Evolutionary conservation across 192 early-diverging fungal species (phyloP).

Genomic region (Coemansia sp.): DNA sequence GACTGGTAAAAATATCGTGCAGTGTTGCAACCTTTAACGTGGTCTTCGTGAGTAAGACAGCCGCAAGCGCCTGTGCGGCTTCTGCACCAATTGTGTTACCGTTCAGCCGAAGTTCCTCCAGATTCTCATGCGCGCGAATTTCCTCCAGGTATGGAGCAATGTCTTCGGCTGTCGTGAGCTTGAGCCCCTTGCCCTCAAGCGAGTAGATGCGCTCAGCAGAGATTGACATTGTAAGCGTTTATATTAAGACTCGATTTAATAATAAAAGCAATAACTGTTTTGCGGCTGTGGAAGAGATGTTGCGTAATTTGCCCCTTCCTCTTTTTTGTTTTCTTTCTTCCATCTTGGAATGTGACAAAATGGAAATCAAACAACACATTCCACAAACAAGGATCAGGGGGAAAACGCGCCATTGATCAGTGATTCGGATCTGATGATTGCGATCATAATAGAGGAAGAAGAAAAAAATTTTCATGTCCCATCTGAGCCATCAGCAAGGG

Average conservation of each 20-base stretch:
- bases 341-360: neutral
- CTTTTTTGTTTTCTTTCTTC: neutral
- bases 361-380: neutral
- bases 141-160: conserved; percentile 73
- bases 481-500: neutral
- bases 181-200: conserved; percentile 86
- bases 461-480: neutral
- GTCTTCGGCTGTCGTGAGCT: conserved; percentile 83
- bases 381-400: conserved; percentile 1
- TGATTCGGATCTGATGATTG: neutral
- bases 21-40: conserved; percentile 80
- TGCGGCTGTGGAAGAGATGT: neutral
- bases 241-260: neutral
- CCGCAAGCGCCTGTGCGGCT: conserved; percentile 77
- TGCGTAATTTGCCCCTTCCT: neutral
- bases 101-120: conserved; percentile 71
- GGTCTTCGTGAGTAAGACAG: conserved; percentile 64
- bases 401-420: too few species aligned
- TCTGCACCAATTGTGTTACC: conserved; percentile 95
- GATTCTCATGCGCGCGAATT: conserved; percentile 62
- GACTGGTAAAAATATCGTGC: conserved; percentile 92
- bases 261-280: neutral
- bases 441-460: neutral
- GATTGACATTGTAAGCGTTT: conserved; percentile 20
- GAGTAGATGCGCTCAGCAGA: conserved; percentile 65